Percentiles rank a stretch among this genome's conserved stretches.
Evolutionary conservation across 75 land plant genomes (phyloP).

Genomic region (Pinus albicaulis): DNA sequence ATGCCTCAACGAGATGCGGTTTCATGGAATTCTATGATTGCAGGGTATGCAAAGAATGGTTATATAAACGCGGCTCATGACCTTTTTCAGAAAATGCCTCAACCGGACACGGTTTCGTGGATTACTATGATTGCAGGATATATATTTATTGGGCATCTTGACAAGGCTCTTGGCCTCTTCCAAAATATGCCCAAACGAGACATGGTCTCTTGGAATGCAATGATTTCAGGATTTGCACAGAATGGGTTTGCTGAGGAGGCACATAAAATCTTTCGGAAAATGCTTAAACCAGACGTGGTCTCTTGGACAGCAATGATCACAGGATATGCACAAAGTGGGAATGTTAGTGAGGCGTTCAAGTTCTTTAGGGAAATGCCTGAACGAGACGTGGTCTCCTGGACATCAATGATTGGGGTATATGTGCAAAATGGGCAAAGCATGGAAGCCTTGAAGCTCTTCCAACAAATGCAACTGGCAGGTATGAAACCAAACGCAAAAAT

Average conservation of each 20-base stretch:
- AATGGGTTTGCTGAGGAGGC: not conserved
- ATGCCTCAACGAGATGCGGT: slow-evolving; percentile 45
- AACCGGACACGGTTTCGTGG: not conserved
- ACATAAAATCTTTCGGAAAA: not conserved
- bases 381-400: not conserved
- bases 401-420: not conserved
- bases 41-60: slow-evolving; percentile 43
- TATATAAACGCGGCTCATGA: slow-evolving; percentile 48
- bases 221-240: slow-evolving; percentile 1
- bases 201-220: not conserved
- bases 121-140: not conserved
- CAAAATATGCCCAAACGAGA: not conserved
- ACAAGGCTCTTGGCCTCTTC: not conserved
- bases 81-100: slow-evolving; percentile 41
- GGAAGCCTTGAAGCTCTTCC: not conserved
- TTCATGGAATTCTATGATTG: slow-evolving; percentile 70
- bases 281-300: not conserved
- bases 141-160: not conserved
- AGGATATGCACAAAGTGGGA: slow-evolving; percentile 1
- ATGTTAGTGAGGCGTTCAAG: not conserved
- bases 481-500: not conserved
- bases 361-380: slow-evolving; percentile 1
- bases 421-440: not conserved
- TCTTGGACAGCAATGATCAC: slow-evolving; percentile 2
- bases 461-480: not conserved